Percentiles rank a stretch among this genome's conserved stretches.
These are phyloP conservation scores for Rhodosporidiobolus odoratus DNA, from an alignment of 768 basidiomycete species.

Conservation along the genomic window DNA sequence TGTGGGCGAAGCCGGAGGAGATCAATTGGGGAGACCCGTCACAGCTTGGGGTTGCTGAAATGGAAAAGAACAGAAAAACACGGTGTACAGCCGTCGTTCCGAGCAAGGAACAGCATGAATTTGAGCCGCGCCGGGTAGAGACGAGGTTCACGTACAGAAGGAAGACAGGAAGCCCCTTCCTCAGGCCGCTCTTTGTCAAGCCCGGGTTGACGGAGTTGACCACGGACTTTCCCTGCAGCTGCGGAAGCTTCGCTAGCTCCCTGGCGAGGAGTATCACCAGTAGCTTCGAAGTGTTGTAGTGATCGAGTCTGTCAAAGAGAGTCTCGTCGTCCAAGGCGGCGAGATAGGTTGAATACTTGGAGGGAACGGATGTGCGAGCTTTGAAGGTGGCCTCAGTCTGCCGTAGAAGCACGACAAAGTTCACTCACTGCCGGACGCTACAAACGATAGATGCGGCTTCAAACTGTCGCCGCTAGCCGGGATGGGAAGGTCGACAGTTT, in stretches of 20 bases:
- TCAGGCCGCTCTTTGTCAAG: neutral
- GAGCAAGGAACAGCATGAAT: neutral
- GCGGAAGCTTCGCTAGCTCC: slow-evolving; percentile 1
- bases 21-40: no score
- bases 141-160: neutral
- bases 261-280: slow-evolving; percentile 7
- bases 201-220: slow-evolving; percentile 15
- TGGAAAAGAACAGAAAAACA: neutral
- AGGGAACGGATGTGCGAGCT: neutral
- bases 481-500: neutral
- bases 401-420: no score
- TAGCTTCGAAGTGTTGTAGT: slow-evolving; percentile 26
- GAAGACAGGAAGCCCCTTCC: neutral
- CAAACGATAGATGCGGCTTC: neutral
- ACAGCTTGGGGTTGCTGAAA: neutral
- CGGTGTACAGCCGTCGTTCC: neutral
- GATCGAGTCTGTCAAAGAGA: neutral
- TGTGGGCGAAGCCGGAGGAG: neutral
- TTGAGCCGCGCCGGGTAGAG: neutral
- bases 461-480: neutral
- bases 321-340: neutral
- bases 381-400: no score
- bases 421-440: neutral
- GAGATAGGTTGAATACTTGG: neutral
- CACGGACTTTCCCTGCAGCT: neutral